phyloP scores from a whole-genome alignment of 345 rosid genomes.

The Eucalyptus polybractea region DNA sequence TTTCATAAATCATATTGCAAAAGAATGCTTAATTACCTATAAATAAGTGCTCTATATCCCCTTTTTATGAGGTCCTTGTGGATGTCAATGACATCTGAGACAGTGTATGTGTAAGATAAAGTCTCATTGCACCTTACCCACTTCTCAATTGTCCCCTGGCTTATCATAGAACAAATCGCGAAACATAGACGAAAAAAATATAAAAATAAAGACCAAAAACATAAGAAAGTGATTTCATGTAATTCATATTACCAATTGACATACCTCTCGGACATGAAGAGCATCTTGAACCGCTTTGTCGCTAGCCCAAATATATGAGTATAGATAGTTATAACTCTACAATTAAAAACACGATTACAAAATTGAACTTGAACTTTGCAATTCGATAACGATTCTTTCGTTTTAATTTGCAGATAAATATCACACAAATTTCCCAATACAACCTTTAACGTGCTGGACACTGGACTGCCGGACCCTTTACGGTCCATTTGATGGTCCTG shows the following conservation, averaged over 20 bases:
- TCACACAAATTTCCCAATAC: no score
- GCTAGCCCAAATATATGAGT: constrained; percentile 10
- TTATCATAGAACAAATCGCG: not conserved
- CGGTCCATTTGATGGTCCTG: no score
- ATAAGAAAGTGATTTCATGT: not conserved
- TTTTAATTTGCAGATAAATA: not conserved
- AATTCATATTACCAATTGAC: not conserved
- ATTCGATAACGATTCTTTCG: not conserved
- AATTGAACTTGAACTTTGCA: not conserved
- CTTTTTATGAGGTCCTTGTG: not conserved
- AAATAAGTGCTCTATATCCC: not conserved
- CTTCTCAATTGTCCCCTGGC: not conserved
- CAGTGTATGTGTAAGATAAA: not conserved
- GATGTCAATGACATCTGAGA: not conserved
- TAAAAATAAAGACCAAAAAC: not conserved
- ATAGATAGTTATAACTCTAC: not conserved
- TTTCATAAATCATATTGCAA: not conserved
- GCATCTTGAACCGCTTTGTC: constrained; percentile 12
- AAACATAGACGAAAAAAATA: not conserved
- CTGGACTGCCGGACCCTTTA: no score
- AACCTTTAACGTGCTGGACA: no score
- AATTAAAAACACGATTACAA: not conserved
- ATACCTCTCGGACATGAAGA: constrained; percentile 12
- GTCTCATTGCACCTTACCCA: not conserved
- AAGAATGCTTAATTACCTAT: not conserved